Evolutionary conservation across 2,329 filamentous ascomycete genomes (phyloP).

Genomic region (Alternaria hordeiaustralica): DNA sequence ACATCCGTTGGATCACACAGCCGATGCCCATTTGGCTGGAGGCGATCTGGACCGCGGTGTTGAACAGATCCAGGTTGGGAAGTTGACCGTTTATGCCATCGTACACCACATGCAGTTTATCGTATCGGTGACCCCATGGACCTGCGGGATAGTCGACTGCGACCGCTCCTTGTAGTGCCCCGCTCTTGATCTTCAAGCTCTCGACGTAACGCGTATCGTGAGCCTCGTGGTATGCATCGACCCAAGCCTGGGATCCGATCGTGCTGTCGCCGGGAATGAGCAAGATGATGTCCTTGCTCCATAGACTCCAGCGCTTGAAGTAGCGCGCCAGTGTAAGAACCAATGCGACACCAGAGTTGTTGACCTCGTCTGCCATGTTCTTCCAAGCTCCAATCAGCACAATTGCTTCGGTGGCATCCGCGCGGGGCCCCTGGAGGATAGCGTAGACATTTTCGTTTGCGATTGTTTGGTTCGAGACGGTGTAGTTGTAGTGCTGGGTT

Average conservation of each 20-base stretch:
- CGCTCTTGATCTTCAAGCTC: slow-evolving; percentile 85
- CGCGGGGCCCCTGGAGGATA: slow-evolving; percentile 88
- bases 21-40: slow-evolving; percentile 90
- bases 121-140: slow-evolving; percentile 77
- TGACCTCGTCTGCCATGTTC: slow-evolving; percentile 78
- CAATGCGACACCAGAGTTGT: slow-evolving; percentile 85
- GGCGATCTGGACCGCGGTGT: slow-evolving; percentile 87
- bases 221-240: slow-evolving; percentile 94
- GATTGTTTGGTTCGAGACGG: slow-evolving; percentile 74
- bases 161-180: slow-evolving; percentile 88
- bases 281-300: slow-evolving; percentile 98
- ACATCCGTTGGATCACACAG: slow-evolving; percentile 85
- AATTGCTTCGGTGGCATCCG: slow-evolving; percentile 96
- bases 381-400: slow-evolving; percentile 89
- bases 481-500: slow-evolving; percentile 86
- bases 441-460: slow-evolving; percentile 91
- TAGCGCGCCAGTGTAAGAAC: slow-evolving; percentile 88
- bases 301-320: slow-evolving; percentile 96
- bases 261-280: slow-evolving; percentile 87
- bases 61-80: slow-evolving; percentile 94
- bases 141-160: slow-evolving; percentile 85
- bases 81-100: slow-evolving; percentile 95
- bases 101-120: slow-evolving; percentile 88
- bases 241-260: slow-evolving; percentile 93
- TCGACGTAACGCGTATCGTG: slow-evolving; percentile 75